Percentiles rank a stretch among this genome's conserved stretches.
phyloP scores from a whole-genome alignment of 495 filamentous ascomycete species.

The Hypoxylon cercidicola region DNA sequence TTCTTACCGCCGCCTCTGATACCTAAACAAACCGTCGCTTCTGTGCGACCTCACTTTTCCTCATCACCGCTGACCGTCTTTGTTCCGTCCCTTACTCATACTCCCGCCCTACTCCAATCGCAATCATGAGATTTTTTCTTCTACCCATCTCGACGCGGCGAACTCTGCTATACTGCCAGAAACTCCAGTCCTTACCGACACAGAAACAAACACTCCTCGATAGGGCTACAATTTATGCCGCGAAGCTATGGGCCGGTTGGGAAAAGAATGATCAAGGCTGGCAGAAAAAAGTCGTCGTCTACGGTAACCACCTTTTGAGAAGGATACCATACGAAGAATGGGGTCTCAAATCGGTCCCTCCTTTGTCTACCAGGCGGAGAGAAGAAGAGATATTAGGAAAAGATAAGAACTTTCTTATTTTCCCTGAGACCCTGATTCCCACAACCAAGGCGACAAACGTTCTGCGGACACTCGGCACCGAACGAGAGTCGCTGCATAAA shows the following conservation, averaged over 20 bases:
- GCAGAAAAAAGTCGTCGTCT: conserved; percentile 85
- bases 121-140: conserved; percentile 90
- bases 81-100: conserved; percentile 6
- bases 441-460: conserved; percentile 67
- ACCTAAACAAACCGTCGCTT: conserved; percentile 23
- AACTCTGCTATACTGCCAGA: conserved; percentile 93
- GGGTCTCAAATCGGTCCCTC: conserved; percentile 92
- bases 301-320: conserved; percentile 85
- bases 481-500: conserved; percentile 80
- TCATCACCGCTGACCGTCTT: background rate
- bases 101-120: conserved; percentile 25
- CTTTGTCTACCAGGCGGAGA: conserved; percentile 73
- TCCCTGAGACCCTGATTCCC: conserved; percentile 75
- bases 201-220: conserved; percentile 68
- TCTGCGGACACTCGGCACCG: conserved; percentile 74
- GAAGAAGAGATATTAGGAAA: conserved; percentile 70
- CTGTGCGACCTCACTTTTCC: conserved; percentile 12
- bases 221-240: conserved; percentile 71
- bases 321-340: conserved; percentile 97
- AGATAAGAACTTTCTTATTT: conserved; percentile 78
- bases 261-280: conserved; percentile 84
- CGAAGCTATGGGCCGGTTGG: conserved; percentile 83
- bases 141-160: conserved; percentile 91
- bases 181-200: conserved; percentile 61
- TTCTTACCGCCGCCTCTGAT: conserved; percentile 3